These are phyloP conservation scores for Capsicum chinense DNA, from an alignment of 257 asterid genomes.

Conservation along the genomic window DNA sequence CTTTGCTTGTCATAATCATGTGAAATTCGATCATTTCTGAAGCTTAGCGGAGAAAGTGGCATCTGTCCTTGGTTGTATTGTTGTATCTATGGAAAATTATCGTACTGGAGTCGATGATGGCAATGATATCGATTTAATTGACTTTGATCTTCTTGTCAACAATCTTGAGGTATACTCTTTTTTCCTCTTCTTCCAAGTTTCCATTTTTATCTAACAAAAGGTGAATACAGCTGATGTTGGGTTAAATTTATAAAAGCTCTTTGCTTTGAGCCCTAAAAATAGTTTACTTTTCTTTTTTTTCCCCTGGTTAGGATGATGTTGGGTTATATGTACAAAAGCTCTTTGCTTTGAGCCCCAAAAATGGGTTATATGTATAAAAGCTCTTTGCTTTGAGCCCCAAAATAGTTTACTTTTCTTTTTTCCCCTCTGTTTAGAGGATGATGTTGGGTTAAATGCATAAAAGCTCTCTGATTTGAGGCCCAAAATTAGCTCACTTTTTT, in stretches of 20 bases:
- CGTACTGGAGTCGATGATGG: constrained; percentile 94
- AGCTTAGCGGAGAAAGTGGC: constrained; percentile 99
- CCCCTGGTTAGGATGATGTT: not conserved
- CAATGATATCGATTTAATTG: constrained; percentile 82
- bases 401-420: too few relatives aligned
- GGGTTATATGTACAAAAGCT: too few relatives aligned
- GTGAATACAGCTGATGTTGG: not conserved
- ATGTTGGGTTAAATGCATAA: too few relatives aligned
- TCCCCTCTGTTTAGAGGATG: too few relatives aligned
- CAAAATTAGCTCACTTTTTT: too few relatives aligned
- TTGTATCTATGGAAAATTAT: constrained; percentile 94
- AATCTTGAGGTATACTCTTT: constrained; percentile 75
- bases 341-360: too few relatives aligned
- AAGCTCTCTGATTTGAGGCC: too few relatives aligned
- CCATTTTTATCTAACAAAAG: not conserved
- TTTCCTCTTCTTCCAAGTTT: not conserved
- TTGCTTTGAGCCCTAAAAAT: constrained; percentile 2
- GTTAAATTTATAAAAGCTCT: not conserved
- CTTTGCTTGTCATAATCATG: constrained; percentile 5
- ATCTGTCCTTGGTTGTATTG: constrained; percentile 87
- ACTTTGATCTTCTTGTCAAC: constrained; percentile 83
- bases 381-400: too few relatives aligned
- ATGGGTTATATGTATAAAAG: too few relatives aligned
- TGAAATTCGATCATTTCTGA: constrained; percentile 56
- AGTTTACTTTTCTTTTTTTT: not conserved